Conservation (phyloP, 2,329 filamentous ascomycete species). For the Fusarium piperis region DNA sequence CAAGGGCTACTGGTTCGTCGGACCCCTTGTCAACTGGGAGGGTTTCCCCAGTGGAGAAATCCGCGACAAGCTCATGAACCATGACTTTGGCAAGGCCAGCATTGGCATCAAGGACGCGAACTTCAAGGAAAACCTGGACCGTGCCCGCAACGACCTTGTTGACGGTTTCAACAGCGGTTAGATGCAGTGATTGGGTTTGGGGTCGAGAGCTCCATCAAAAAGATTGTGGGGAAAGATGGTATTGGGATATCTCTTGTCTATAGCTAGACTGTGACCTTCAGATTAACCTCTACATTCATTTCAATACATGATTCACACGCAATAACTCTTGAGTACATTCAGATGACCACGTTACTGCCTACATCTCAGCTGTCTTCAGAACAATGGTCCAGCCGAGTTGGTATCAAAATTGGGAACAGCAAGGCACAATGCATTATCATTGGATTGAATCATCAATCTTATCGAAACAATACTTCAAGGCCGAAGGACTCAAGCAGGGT, state of each 20-base stretch:
- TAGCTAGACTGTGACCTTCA: background rate
- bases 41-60: constrained; percentile 39
- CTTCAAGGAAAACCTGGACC: background rate
- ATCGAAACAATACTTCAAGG: background rate
- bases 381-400: background rate
- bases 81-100: background rate
- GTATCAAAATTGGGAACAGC: background rate
- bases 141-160: background rate
- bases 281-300: background rate
- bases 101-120: background rate
- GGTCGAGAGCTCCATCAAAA: too few relatives aligned
- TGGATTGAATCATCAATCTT: background rate
- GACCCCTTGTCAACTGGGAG: constrained; percentile 44
- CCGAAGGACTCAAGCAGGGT: too few relatives aligned
- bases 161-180: background rate
- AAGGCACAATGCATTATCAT: background rate
- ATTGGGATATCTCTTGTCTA: background rate
- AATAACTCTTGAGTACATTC: background rate
- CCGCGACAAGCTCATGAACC: background rate
- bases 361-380: background rate
- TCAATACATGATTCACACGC: background rate
- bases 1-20: constrained; percentile 48
- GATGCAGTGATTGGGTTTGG: background rate
- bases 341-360: too few relatives aligned
- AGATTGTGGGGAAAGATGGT: background rate